Percentiles rank a stretch among this genome's conserved stretches.
Conservation (phyloP, 2,329 filamentous ascomycete species). For the Lachnellula willkommii region DNA sequence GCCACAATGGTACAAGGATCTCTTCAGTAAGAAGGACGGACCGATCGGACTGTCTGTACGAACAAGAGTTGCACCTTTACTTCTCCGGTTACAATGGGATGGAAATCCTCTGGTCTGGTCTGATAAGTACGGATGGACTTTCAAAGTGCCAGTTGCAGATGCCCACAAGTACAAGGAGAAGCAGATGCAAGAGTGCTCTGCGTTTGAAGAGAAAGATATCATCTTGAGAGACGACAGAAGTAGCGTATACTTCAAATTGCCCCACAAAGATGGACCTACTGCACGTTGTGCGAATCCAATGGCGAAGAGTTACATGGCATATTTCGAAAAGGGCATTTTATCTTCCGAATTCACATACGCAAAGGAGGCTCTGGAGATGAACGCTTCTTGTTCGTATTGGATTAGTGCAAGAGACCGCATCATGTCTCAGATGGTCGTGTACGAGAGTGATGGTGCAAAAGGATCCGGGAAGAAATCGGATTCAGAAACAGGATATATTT, state of each 20-base stretch:
- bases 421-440: constrained; percentile 91
- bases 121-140: constrained; percentile 88
- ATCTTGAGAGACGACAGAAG: constrained; percentile 59
- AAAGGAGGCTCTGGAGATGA: constrained; percentile 96
- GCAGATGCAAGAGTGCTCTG: constrained; percentile 69
- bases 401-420: constrained; percentile 93
- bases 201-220: constrained; percentile 67
- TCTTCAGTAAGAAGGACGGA: constrained; percentile 65
- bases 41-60: constrained; percentile 77
- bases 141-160: constrained; percentile 63
- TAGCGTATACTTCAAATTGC: constrained; percentile 81
- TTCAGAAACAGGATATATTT: constrained; percentile 65
- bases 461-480: constrained; percentile 17
- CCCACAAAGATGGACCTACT: constrained; percentile 88
- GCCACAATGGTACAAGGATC: constrained; percentile 93
- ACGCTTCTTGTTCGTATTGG: constrained; percentile 98
- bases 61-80: constrained; percentile 77
- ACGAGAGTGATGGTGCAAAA: constrained; percentile 56
- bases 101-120: constrained; percentile 89
- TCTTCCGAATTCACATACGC: constrained; percentile 86
- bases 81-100: constrained; percentile 84
- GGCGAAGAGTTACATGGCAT: constrained; percentile 83
- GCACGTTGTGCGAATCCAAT: constrained; percentile 82
- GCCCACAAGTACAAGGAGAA: constrained; percentile 61
- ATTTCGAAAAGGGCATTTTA: constrained; percentile 84